Evolutionary conservation across 495 filamentous ascomycete genomes (phyloP).

Genomic region (Xanthoparmelia taractica): DNA sequence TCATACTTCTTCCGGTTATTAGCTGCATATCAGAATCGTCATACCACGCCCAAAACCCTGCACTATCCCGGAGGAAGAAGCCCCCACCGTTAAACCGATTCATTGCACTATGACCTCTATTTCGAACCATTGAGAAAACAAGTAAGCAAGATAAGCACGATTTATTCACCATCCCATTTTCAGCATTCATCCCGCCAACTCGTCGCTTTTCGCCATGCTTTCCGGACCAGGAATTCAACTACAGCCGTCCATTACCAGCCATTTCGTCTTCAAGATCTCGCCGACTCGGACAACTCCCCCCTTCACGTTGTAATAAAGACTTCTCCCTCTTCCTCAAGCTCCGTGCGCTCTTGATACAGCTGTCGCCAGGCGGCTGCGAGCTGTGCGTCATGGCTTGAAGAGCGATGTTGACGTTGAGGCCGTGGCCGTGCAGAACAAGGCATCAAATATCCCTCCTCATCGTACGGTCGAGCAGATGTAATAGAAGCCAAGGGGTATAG

Average conservation of each 20-base stretch:
- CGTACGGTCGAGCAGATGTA: background rate
- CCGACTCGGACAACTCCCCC: background rate
- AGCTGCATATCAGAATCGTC: background rate
- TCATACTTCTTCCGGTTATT: background rate
- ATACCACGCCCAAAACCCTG: background rate
- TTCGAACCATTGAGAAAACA: background rate
- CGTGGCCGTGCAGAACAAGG: background rate
- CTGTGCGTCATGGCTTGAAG: background rate
- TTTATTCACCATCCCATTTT: background rate
- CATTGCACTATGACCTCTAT: background rate
- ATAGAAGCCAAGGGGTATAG: background rate
- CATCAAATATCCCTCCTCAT: background rate
- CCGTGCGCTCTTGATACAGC: background rate
- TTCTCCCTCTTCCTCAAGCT: background rate
- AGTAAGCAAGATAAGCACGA: background rate
- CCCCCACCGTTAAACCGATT: background rate
- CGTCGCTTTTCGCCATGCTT: background rate
- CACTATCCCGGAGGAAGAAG: background rate
- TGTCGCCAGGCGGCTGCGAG: background rate
- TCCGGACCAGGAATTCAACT: background rate
- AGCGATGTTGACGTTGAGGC: background rate
- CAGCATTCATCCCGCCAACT: background rate
- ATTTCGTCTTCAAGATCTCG: background rate
- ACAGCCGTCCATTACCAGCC: background rate
- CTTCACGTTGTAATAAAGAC: background rate